Base-by-base conservation (phyloP, 2,329 filamentous ascomycete genomes). In the Paecilomyces sp. region DNA sequence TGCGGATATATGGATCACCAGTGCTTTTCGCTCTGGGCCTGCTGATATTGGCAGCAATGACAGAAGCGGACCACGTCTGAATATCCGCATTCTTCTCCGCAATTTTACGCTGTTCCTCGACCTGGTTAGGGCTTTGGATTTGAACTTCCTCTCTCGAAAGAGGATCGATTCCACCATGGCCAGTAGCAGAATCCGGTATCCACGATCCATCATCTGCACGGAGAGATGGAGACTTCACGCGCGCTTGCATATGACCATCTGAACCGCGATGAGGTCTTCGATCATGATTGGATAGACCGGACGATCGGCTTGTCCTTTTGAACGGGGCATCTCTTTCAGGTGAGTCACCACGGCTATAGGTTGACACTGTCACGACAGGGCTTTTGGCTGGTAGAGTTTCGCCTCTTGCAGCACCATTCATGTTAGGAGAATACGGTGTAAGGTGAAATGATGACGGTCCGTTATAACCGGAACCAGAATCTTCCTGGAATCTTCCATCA, bases 31-130 rank as follows among this genome's bases (percentile, higher is more conserved):
- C 80, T 62, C 81, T 72, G 56, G 75, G 76, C 56, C 25, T 65
- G 30, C 64, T 67, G 57, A 77, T 79, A 52, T 74, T 78, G 15
- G 76, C 77, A 51, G 78, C 77, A 63, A 78, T 82, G n/a, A 77
- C 77, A 12, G 77, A 76, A 13, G 72, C 77, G 3, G 83, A 76
- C 83, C 83, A 85, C 24, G 77, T 73, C 57, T 77, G 74, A 34
- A 85, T 82, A 57, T 83, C 80, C 8, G 76, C 73, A 60, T 83
- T 83, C 65, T 79, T 83, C 56, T 83, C 79, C 3, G 78, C 75
- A 33, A 77, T 70, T 34, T 78, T 72, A 56, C 79, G 76, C 60
- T 78, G 72, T 52, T 78, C 72, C 55, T 79, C 76, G 55, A 83
- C 71, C 28, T 85, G 81, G 55, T 82, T 80, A 7, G 83, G 72